Base-by-base conservation (phyloP, 345 rosid species). In the Microcos paniculata region DNA sequence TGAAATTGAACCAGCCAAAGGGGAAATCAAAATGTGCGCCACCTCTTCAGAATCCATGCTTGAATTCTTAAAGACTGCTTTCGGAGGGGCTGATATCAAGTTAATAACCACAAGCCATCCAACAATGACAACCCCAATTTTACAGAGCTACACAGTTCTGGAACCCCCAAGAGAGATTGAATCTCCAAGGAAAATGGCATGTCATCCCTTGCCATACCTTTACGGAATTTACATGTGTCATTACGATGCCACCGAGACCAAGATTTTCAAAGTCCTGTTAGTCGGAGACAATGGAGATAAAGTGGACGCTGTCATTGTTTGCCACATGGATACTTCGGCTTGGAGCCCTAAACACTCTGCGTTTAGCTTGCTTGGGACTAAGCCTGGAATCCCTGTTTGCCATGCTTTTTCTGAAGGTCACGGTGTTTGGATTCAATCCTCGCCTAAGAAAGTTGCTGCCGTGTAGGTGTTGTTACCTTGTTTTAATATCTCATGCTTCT, bases 311-410 rank as follows among this genome's bases (percentile, higher is more conserved):
- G 40, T 79, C 30, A 80, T 82, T 11, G 79, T 84, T 40, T 86
- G 88, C n/a, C 91, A 88, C 75, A 55, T 83, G 84, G 88, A 88
- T 43, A 83, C 89, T 1, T 82, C 89, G 21, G 75, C 77, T 28
- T 86, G 91, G 89, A 70, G 62, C 61, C 77, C 8, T 31, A 30
- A 80, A 13, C 87, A 84, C 38, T 69, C 46, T 5, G 74, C 88
- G 15, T 83, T 88, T 72, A 73, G 53, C 10, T 73, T 83, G 31
- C 80, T 84, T 24, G 75, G 80, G 23, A 56, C 70, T 16, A 28
- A 80, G 55, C 89, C 88, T 0, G 87, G 89, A 2, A 38, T 67
- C 8, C 77, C 88, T 18, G 85, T 83, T 8, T 84, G 89, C 55
- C 91, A 86, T 80, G 83, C 82, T 80, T 78, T 86, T 42, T 0